Base-by-base conservation (phyloP, 208 protist species). In the Novymonas esmeraldas region DNA sequence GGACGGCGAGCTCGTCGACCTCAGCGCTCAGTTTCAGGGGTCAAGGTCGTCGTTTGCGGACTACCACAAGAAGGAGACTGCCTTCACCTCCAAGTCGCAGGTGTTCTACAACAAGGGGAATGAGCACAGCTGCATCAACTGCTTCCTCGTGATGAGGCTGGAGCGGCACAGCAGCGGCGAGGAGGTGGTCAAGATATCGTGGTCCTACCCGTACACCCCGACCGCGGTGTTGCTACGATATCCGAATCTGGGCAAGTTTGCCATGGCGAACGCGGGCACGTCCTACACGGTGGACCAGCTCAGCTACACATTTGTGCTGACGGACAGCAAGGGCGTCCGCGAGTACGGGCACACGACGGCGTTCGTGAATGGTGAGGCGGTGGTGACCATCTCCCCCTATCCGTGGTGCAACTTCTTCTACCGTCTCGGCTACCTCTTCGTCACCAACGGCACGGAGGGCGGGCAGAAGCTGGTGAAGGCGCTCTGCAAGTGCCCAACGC, bases 371-470 rank as follows among this genome's bases (percentile, higher is more conserved):
- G 79, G 84, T n/a, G 86, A 95, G 48, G 73, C 78, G 0, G 67
- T 84, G 6, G 84, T 92, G 28, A 50, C 58, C 55, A 70, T 95
- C 33, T 90, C 82, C 4, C 78, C 79, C 34, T 91, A 87, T 42
- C 84, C 86, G 48, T 95, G 89, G 89, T 93, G 89, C 77, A 86
- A 84, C 60, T 93, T 95, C 56, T 93, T 95, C 59, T 84, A 86
- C 18, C 77, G 74, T 11, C 51, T 92, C 13, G 85, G 77, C 11
- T 76, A 81, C 33, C 73, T 90, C 0, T 91, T 79, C 63, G 76
- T 77, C 26, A 55, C 64, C 5, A 88, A 91, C 64, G 84, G 84
- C 11, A 28, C 70, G 7, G 73, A 81, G 18, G 54, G 67, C 2
- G 82, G 84, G 0, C 61, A 71, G 39, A 58, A 28, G 3, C 61